Evolutionary conservation across 495 filamentous ascomycete species (phyloP).

Genomic region (Trichocladium uniseriatum): DNA sequence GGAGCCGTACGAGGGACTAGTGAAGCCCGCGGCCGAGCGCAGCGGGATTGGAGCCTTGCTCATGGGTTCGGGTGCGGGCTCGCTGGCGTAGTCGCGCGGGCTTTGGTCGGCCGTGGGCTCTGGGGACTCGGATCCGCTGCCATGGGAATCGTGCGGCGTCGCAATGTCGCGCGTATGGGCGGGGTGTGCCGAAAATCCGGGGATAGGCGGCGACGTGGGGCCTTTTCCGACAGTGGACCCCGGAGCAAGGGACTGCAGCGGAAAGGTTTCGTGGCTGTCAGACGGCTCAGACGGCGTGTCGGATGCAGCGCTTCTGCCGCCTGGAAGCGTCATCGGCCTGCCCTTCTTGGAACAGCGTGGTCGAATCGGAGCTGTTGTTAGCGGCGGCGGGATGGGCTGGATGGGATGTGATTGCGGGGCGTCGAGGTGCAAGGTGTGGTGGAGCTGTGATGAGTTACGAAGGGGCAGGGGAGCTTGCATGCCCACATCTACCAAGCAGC

Average conservation of each 20-base stretch:
- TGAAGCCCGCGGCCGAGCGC: conserved; percentile 49
- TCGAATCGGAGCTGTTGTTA: background rate
- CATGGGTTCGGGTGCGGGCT: conserved; percentile 32
- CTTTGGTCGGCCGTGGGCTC: conserved; percentile 7
- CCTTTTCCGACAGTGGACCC: conserved; percentile 5
- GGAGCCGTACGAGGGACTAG: conserved; percentile 50
- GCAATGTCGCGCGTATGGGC: background rate
- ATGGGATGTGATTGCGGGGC: too few species aligned
- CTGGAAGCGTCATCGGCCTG: conserved; percentile 6
- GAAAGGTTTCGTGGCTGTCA: background rate
- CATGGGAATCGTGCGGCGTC: conserved; percentile 11
- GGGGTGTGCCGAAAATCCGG: conserved; percentile 6
- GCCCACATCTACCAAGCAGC: too few species aligned
- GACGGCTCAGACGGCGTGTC: background rate
- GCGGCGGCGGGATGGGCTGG: too few species aligned
- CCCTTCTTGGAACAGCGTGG: background rate
- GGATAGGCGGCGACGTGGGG: conserved; percentile 7
- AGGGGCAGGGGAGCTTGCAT: too few species aligned
- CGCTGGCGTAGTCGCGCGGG: conserved; percentile 7
- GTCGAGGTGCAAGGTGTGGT: too few species aligned
- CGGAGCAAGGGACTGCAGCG: conserved; percentile 5
- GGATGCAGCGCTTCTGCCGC: background rate
- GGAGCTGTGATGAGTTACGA: too few species aligned
- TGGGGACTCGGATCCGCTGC: conserved; percentile 11
- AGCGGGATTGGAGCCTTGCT: conserved; percentile 47